Base-by-base conservation (phyloP, 1,139 yeast genomes). In the Hansenula anomala region DNA sequence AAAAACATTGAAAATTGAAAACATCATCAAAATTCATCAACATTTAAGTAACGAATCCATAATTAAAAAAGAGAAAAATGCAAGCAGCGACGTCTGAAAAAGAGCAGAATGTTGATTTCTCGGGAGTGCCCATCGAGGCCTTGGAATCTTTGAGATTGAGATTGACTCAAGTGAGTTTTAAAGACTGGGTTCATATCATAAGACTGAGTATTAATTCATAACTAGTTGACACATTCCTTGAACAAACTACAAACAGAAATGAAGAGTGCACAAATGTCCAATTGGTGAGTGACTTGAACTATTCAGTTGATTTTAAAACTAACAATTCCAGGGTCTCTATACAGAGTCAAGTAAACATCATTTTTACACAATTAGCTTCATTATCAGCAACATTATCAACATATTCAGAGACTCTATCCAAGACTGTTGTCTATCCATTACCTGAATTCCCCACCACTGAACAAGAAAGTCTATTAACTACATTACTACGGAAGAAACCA, bases 391-490 rank as follows among this genome's bases (percentile, higher is more conserved):
- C 87, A 4, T 58, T 90, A 28, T 78, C 80, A 36, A 71, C 71
- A 39, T 78, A 82, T 53, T 73, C 75, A 11, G 83, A 76, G 9
- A 59, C 74, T 0, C 65, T 92, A 20, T 72, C 72, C 34, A 64
- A 75, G 13, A 79, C 95, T 1, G 88, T 85, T 36, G 90, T 80
- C 4, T 90, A 78, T 54, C 97, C 97, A 2, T 65, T 87, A 34
- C 85, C 92, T 0, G 72, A 72, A 22, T 92, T 90, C 56, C 97
- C 97, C 4, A 78, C 95, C 0, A 74, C 87, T 1, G 84, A 86
- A 32, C 92, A 87, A 46, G 90, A 85, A 54, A 87, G 87, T 2
- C 67, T 90, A 36, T 66, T 90, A 40, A 84, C 95, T 1, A 88
- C 97, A 0, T 66, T 92, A 46, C 63, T 92, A 44, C 71, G 97